These are phyloP conservation scores for Usnea hakonensis DNA, from an alignment of 495 filamentous ascomycete genomes.

Conservation along the genomic window DNA sequence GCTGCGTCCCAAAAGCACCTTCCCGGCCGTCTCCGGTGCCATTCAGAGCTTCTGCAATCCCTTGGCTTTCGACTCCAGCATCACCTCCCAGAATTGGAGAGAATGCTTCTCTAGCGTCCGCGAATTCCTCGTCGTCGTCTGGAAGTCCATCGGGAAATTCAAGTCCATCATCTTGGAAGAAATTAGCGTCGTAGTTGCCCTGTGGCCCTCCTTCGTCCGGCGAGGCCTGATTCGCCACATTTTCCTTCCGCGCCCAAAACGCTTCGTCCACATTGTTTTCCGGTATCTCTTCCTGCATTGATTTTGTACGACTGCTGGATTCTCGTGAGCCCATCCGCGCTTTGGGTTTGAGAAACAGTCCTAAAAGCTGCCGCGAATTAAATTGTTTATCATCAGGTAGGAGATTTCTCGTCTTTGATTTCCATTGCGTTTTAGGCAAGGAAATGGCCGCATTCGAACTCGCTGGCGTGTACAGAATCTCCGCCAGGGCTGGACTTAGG, in stretches of 20 bases:
- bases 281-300: conserved; percentile 45
- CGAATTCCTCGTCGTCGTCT: conserved; percentile 76
- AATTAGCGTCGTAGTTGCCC: conserved; percentile 89
- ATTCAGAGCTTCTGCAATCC: conserved; percentile 36
- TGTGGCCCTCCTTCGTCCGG: conserved; percentile 48
- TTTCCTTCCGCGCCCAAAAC: conserved; percentile 84
- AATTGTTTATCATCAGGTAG: conserved; percentile 98
- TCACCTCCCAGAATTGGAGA: conserved; percentile 60
- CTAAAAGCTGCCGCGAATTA: conserved; percentile 81
- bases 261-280: conserved; percentile 83
- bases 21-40: conserved; percentile 33
- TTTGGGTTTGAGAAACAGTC: conserved; percentile 90
- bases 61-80: conserved; percentile 32
- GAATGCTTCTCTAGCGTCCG: conserved; percentile 85
- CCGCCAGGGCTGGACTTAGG: conserved; percentile 61
- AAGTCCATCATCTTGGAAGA: conserved; percentile 96
- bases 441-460: conserved; percentile 73
- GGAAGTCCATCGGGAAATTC: conserved; percentile 59
- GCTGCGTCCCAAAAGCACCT: conserved; percentile 77
- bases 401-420: conserved; percentile 83
- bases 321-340: conserved; percentile 57
- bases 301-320: not conserved
- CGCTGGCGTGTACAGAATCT: conserved; percentile 77
- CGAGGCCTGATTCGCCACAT: conserved; percentile 37
- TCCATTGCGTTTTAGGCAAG: conserved; percentile 88